phyloP scores from a whole-genome alignment of 495 filamentous ascomycete species.

The Pyrenula aspistea region DNA sequence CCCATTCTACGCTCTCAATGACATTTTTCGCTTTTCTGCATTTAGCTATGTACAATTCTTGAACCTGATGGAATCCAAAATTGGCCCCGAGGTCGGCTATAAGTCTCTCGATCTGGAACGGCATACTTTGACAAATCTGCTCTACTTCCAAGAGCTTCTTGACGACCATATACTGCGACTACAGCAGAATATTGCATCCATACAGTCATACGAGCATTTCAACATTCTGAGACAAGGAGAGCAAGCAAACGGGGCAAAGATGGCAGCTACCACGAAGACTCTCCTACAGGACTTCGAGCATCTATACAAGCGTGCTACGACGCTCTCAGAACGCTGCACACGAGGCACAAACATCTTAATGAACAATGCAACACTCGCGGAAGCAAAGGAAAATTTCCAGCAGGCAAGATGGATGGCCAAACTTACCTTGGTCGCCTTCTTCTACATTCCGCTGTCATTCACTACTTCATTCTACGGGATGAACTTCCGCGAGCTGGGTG shows the following conservation, averaged over 20 bases:
- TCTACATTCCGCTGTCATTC: conserved; percentile 4
- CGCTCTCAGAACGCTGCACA: background rate
- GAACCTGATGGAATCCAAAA: conserved; percentile 12
- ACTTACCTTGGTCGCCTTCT: conserved; percentile 12
- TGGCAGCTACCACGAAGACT: no score
- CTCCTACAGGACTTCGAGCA: conserved; percentile 15
- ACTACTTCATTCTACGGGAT: conserved; percentile 22
- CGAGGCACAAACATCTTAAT: conserved; percentile 7
- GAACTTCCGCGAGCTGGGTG: conserved; percentile 21
- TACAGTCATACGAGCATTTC: background rate
- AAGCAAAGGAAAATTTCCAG: conserved; percentile 15
- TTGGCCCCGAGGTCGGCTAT: conserved; percentile 6
- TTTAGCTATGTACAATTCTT: conserved; percentile 14
- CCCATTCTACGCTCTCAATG: conserved; percentile 14
- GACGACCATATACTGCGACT: conserved; percentile 4
- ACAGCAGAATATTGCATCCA: conserved; percentile 2
- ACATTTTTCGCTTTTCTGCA: conserved; percentile 13
- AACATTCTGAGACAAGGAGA: no score
- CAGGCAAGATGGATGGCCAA: conserved; percentile 12
- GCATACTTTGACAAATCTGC: conserved; percentile 4
- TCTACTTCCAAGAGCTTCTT: conserved; percentile 4
- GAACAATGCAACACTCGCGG: conserved; percentile 11
- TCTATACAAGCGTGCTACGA: conserved; percentile 1
- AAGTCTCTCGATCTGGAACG: conserved; percentile 5
- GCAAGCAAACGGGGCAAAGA: conserved; percentile 1